A percentile compares a stretch with the other conserved stretches of the same genome.
These are phyloP conservation scores for Cadophora luteo-olivacea DNA, from an alignment of 2,329 filamentous ascomycete species.

Conservation along the genomic window DNA sequence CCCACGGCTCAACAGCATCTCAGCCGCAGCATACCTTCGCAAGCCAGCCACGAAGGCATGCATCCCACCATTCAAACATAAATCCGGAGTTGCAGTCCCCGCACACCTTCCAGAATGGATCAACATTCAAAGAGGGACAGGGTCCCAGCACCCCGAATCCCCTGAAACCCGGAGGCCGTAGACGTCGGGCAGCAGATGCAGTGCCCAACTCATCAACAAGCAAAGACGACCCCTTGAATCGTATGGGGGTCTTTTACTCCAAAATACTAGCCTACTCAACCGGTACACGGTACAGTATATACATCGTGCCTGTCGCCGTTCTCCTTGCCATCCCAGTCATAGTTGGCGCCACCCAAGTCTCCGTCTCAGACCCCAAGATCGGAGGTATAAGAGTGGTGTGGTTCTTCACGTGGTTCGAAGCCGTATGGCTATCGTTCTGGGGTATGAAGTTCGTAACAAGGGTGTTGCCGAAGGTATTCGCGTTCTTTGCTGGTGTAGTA, in stretches of 20 bases:
- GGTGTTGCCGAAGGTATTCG: conserved; percentile 17
- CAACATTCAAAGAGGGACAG: not conserved
- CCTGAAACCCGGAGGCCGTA: conserved; percentile 13
- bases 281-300: conserved; percentile 24
- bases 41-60: not conserved
- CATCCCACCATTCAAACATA: conserved; percentile 11
- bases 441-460: conserved; percentile 47
- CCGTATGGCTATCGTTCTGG: conserved; percentile 71
- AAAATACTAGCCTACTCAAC: conserved; percentile 21
- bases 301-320: conserved; percentile 22
- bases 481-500: conserved; percentile 20
- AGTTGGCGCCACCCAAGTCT: conserved; percentile 63
- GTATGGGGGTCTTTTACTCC: conserved; percentile 19
- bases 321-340: conserved; percentile 22
- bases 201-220: not conserved
- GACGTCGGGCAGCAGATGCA: not conserved
- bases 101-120: not conserved
- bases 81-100: not conserved
- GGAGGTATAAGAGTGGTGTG: conserved; percentile 65
- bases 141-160: not conserved
- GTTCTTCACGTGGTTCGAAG: conserved; percentile 71
- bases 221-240: conserved; percentile 16
- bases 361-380: conserved; percentile 54
- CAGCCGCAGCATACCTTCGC: not conserved
- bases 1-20: conserved; percentile 7